These are phyloP conservation scores for Chimonanthus praecox DNA, from an alignment of 164 flowering plant genomes.

Conservation along the genomic window DNA sequence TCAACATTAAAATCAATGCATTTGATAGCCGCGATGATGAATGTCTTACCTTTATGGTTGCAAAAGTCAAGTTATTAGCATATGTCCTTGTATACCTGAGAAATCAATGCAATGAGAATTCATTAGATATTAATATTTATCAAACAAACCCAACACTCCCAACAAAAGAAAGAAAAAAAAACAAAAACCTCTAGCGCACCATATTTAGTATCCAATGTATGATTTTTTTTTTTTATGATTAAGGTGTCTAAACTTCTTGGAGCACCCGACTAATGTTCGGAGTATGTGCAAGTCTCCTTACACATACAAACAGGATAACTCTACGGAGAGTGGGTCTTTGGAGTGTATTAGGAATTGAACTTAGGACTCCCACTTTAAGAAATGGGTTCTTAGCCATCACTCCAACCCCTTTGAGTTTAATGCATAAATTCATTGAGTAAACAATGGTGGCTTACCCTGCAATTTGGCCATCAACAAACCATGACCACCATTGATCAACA, in stretches of 20 bases:
- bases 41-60: conserved; percentile 40
- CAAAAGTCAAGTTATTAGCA: conserved; percentile 44
- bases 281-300: no score
- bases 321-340: no score
- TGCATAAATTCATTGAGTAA: no score
- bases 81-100: conserved; percentile 43
- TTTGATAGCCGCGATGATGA: not conserved
- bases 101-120: not conserved
- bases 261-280: no score
- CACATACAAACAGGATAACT: no score
- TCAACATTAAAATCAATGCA: not conserved
- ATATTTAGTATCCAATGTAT: not conserved
- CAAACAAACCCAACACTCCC: not conserved
- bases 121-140: no score
- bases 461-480: conserved; percentile 5
- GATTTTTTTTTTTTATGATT: not conserved
- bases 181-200: not conserved
- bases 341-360: no score
- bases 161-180: not conserved
- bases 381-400: not conserved
- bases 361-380: not conserved
- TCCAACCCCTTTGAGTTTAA: no score
- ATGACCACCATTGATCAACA: conserved; percentile 3
- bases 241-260: no score
- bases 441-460: conserved; percentile 5